A percentile compares a stretch with the other conserved stretches of the same genome.
These are phyloP conservation scores for Oryza officinalis DNA, from an alignment of 176 grass and related monocot genomes.

Conservation along the genomic window DNA sequence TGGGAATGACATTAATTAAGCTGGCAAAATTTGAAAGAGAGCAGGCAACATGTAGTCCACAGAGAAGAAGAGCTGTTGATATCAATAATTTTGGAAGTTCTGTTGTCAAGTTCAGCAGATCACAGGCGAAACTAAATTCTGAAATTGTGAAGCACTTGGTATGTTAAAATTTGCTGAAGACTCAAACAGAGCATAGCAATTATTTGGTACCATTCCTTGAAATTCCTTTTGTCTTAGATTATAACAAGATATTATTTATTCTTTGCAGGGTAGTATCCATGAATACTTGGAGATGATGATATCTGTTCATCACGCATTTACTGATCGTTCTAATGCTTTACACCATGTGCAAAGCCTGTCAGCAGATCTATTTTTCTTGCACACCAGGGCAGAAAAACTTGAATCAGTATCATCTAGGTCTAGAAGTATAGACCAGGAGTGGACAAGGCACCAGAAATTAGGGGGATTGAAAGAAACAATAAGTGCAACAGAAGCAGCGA, in stretches of 20 bases:
- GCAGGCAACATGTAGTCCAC: conserved; percentile 54
- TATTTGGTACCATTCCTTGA: neutral
- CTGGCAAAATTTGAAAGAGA: conserved; percentile 88
- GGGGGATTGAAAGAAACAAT: conserved; percentile 88
- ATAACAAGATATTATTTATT: conserved; percentile 27
- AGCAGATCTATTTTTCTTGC: conserved; percentile 67
- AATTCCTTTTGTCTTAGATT: conserved; percentile 27
- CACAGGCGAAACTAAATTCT: conserved; percentile 64
- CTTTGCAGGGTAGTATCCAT: conserved; percentile 83
- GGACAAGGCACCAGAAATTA: conserved; percentile 60
- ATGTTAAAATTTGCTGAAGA: conserved; percentile 30
- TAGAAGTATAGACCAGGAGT: conserved; percentile 65
- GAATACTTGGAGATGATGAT: conserved; percentile 80
- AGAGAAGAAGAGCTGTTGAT: conserved; percentile 56
- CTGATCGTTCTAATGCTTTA: conserved; percentile 79
- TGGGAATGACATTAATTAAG: conserved; percentile 84
- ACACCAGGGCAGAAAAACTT: conserved; percentile 59
- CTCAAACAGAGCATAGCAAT: neutral
- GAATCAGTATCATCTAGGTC: conserved; percentile 61
- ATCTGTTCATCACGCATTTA: conserved; percentile 80
- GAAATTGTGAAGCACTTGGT: conserved; percentile 81
- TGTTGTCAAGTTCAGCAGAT: conserved; percentile 80
- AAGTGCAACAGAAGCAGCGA: conserved; percentile 67
- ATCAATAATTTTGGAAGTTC: conserved; percentile 68
- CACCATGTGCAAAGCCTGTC: conserved; percentile 68